Evolutionary conservation across 257 asterid species (phyloP).

Genomic region (Nicotiana obtusifolia): DNA sequence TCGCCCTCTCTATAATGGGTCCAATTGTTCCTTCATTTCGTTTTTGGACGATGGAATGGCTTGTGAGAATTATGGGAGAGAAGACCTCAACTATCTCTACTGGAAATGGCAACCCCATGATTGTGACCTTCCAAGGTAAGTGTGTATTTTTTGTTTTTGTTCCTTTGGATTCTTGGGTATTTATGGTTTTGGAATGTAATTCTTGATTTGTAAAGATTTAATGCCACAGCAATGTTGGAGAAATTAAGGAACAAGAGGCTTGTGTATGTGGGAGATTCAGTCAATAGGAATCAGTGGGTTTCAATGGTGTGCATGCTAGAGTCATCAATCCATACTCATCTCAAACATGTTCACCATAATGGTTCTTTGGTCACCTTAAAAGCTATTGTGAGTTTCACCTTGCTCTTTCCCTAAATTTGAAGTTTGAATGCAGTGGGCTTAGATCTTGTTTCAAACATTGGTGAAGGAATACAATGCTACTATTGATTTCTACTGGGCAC

Average conservation of each 20-base stretch:
- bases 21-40: constrained; percentile 27
- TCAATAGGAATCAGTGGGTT: constrained; percentile 54
- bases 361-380: constrained; percentile 35
- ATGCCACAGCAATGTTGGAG: constrained; percentile 47
- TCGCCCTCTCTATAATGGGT: constrained; percentile 33
- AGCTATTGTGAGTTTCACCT: constrained; percentile 34
- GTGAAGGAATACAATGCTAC: constrained; percentile 57
- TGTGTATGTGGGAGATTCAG: constrained; percentile 59
- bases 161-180: not conserved
- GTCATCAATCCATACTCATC: constrained; percentile 27
- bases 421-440: constrained; percentile 2
- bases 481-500: constrained; percentile 66
- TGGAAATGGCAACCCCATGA: constrained; percentile 56
- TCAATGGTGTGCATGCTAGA: constrained; percentile 62
- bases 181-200: not conserved
- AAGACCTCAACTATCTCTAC: constrained; percentile 26
- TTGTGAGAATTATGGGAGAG: constrained; percentile 37
- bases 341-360: constrained; percentile 17
- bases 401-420: not conserved
- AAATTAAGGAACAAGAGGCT: constrained; percentile 52
- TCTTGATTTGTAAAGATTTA: constrained; percentile 34
- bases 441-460: not conserved
- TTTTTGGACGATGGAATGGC: constrained; percentile 26
- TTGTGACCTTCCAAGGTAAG: constrained; percentile 48
- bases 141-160: not conserved